phyloP scores from a whole-genome alignment of 2,329 filamentous ascomycete species.

The Davidsoniella australis region DNA sequence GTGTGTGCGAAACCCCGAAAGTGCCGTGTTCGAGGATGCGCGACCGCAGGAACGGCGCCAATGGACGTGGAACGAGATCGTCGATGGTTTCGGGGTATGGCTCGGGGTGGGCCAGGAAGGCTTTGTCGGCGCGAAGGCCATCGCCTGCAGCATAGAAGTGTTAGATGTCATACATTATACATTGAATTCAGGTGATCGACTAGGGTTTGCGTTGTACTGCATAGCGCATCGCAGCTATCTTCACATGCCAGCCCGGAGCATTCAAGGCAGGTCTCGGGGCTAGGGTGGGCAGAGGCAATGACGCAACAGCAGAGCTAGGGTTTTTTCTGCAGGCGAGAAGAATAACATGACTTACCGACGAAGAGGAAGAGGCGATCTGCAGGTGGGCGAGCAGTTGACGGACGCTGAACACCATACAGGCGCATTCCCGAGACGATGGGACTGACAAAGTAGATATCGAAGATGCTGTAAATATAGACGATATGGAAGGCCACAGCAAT shows the following conservation, averaged over 20 bases:
- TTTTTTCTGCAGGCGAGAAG: neutral
- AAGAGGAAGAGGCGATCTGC: slow-evolving; percentile 84
- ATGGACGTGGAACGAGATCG: slow-evolving; percentile 55
- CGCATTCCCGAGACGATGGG: slow-evolving; percentile 94
- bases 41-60: slow-evolving; percentile 83
- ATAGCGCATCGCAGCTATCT: too few relatives aligned
- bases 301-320: neutral
- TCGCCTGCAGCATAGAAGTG: slow-evolving; percentile 40
- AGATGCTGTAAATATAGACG: slow-evolving; percentile 87
- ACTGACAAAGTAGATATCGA: slow-evolving; percentile 97
- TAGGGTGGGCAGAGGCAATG: neutral
- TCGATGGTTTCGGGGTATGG: slow-evolving; percentile 53
- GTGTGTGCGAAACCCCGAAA: slow-evolving; percentile 92
- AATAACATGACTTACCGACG: slow-evolving; percentile 44
- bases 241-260: too few relatives aligned
- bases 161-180: neutral
- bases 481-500: slow-evolving; percentile 85
- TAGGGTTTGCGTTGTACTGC: too few relatives aligned
- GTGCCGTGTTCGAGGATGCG: slow-evolving; percentile 78
- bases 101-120: slow-evolving; percentile 83
- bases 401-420: slow-evolving; percentile 53
- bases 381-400: slow-evolving; percentile 45
- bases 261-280: neutral
- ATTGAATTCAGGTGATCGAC: neutral
- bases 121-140: slow-evolving; percentile 90